Evolutionary conservation across 192 early-diverging fungal genomes (phyloP), one percentile per base, ranked within the genome.

Genomic region (Dimargaris verticillata): DNA sequence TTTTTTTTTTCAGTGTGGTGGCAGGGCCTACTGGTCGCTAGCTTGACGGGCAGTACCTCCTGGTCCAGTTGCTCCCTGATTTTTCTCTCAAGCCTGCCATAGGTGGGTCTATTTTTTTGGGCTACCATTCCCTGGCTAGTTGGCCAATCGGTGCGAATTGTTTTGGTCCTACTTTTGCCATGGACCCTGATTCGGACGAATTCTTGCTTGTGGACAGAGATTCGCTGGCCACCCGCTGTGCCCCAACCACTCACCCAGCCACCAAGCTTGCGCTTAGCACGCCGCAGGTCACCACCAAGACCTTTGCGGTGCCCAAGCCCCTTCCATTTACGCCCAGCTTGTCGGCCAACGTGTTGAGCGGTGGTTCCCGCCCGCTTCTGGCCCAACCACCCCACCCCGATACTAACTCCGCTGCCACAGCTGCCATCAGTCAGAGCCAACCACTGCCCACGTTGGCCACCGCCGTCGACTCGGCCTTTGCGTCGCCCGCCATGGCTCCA

Each of bases 231-330:
- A n/a, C 33, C 18, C 6, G 12, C 26, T 28, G 53, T 55, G 22
- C 25, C n/a, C 28, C 29, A 55, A 11, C 28, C 11, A 10, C 53
- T 1, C 22, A 7, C 26, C 53, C 53, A 10, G 22, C 13, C 17
- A 7, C 26, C 9, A 18, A 55, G 28, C 18, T 28, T 55, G 22
- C 53, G 26, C 53, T 28, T 10, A 18, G 12, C 53, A 17, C 47
- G 2, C 33, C 53, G 9, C 29, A 18, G 25, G 29, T 28, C 25
- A 26, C 26, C 26, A 55, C 28, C 53, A 38, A 55, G n/a, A 55
- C 53, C 53, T 55, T 55, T 38, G 29, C 53, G 17, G 53, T 55
- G 26, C 53, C 53, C 53, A 55, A 55, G 53, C 28, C 53, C 11
- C 53, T 55, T 28, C 53, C 53, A 11, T 38, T 55, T 29, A 38